phyloP scores from a whole-genome alignment of 495 filamentous ascomycete genomes.

The Daldinia bambusicola region DNA sequence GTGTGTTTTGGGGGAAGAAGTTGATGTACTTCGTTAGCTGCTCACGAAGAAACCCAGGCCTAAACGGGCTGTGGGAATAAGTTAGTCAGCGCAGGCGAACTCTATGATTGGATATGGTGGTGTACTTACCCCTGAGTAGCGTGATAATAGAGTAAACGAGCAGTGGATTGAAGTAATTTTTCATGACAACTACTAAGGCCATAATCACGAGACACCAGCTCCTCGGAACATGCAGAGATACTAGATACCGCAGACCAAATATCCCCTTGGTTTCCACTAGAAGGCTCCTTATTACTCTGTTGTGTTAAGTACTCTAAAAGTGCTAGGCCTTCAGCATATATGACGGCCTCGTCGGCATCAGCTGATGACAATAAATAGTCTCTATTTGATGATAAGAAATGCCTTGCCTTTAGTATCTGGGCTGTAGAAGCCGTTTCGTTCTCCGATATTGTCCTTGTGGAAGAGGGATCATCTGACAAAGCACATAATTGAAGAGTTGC shows the following conservation, averaged over 20 bases:
- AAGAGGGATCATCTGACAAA: conserved; percentile 21
- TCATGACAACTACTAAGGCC: conserved; percentile 56
- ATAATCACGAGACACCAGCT: conserved; percentile 51
- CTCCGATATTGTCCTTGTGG: conserved; percentile 17
- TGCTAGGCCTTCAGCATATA: conserved; percentile 68
- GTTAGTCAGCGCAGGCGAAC: conserved; percentile 25
- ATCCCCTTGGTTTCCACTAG: conserved; percentile 56
- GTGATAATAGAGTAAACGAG: conserved; percentile 76
- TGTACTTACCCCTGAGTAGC: conserved; percentile 59
- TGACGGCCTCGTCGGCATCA: conserved; percentile 56
- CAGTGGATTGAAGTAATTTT: conserved; percentile 71
- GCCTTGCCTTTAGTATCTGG: conserved; percentile 63
- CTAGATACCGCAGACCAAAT: conserved; percentile 60
- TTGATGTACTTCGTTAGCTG: conserved; percentile 67
- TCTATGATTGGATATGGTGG: background rate
- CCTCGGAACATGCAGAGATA: conserved; percentile 50
- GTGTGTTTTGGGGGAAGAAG: conserved; percentile 78
- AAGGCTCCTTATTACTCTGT: conserved; percentile 46
- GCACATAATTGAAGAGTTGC: conserved; percentile 61
- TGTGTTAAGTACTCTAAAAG: conserved; percentile 71
- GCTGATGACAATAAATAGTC: conserved; percentile 65
- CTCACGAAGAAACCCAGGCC: conserved; percentile 69
- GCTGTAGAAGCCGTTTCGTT: conserved; percentile 39
- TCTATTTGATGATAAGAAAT: conserved; percentile 66
- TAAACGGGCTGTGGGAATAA: conserved; percentile 60